Conservation (phyloP, 805 yeast species). For the Suhomyces emberorum region DNA sequence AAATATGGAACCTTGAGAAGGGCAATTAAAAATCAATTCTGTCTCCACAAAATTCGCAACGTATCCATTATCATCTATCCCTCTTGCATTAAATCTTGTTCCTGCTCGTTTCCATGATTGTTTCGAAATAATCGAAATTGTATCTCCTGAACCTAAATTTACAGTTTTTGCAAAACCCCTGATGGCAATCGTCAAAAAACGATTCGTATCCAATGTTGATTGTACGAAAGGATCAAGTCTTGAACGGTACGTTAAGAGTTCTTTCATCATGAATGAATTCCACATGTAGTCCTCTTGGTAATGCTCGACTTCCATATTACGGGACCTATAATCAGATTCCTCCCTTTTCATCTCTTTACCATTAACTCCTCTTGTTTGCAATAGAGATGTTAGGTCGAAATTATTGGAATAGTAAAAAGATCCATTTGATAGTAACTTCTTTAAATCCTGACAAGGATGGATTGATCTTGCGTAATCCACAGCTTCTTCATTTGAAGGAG, state of each 20-base stretch:
- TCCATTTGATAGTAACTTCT: conserved; percentile 77
- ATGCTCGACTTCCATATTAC: conserved; percentile 24
- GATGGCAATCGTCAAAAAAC: conserved; percentile 85
- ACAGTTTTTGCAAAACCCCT: conserved; percentile 92
- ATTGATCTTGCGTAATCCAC: conserved; percentile 19
- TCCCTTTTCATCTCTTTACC: conserved; percentile 17
- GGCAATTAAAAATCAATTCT: conserved; percentile 64
- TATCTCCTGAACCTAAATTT: conserved; percentile 39
- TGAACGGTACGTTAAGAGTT: conserved; percentile 69
- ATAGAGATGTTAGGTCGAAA: conserved; percentile 84
- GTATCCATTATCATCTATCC: conserved; percentile 72
- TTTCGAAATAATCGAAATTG: conserved; percentile 79
- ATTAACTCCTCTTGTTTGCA: conserved; percentile 70
- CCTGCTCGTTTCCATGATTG: conserved; percentile 99
- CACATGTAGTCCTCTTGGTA: conserved; percentile 91
- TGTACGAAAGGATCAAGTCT: conserved; percentile 62
- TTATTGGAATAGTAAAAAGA: conserved; percentile 90
- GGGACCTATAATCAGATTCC: conserved; percentile 2
- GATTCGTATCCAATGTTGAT: conserved; percentile 63
- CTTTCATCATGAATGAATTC: conserved; percentile 89
- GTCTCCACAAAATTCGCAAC: conserved; percentile 55
- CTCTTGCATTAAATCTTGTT: conserved; percentile 94
- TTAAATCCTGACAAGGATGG: conserved; percentile 82
- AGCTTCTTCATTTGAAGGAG: conserved; percentile 27
- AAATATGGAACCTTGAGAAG: conserved; percentile 49